A percentile compares a stretch with the other conserved stretches of the same genome.
These are phyloP conservation scores for Scedosporium aurantiacum DNA, from an alignment of 2,329 filamentous ascomycete species.

Conservation along the genomic window DNA sequence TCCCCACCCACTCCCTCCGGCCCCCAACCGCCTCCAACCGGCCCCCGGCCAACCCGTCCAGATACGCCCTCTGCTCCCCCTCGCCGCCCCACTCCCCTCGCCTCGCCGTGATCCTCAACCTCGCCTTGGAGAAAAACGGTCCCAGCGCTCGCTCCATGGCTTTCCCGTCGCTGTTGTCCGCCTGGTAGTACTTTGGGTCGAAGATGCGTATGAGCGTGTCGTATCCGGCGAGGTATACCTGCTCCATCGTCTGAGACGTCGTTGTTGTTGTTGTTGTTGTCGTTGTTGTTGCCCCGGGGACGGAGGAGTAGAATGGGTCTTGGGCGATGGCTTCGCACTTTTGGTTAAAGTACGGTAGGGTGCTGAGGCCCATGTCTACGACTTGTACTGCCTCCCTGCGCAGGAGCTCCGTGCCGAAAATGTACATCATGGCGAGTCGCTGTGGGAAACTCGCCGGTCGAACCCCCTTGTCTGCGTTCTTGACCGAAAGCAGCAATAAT, in stretches of 20 bases:
- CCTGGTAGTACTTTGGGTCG: slow-evolving; percentile 58
- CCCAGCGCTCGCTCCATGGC: slow-evolving; percentile 42
- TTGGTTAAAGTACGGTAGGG: slow-evolving; percentile 61
- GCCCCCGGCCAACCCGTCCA: slow-evolving; percentile 31
- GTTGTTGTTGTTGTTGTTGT: neutral
- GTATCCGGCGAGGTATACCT: slow-evolving; percentile 63
- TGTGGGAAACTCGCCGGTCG: slow-evolving; percentile 58
- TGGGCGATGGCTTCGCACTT: slow-evolving; percentile 46
- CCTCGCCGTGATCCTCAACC: slow-evolving; percentile 53
- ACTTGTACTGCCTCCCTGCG: slow-evolving; percentile 12
- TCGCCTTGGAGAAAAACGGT: slow-evolving; percentile 52
- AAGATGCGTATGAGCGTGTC: slow-evolving; percentile 67
- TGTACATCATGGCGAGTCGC: slow-evolving; percentile 59
- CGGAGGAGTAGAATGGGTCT: slow-evolving; percentile 28
- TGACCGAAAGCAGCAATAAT: slow-evolving; percentile 48
- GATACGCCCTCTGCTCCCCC: slow-evolving; percentile 35
- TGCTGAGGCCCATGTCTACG: slow-evolving; percentile 61
- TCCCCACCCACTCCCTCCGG: slow-evolving; percentile 38
- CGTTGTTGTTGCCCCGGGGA: neutral
- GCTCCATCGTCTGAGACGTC: no score
- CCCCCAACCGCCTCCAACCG: slow-evolving; percentile 12
- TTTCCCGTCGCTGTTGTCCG: slow-evolving; percentile 1
- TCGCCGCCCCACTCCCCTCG: slow-evolving; percentile 46
- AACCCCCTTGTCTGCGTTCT: slow-evolving; percentile 56
- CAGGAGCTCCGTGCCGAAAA: slow-evolving; percentile 49